Evolutionary conservation across 106 monocot genomes (phyloP), one percentile per base, ranked within the genome.

Genomic region (Xerophyta viscosa): DNA sequence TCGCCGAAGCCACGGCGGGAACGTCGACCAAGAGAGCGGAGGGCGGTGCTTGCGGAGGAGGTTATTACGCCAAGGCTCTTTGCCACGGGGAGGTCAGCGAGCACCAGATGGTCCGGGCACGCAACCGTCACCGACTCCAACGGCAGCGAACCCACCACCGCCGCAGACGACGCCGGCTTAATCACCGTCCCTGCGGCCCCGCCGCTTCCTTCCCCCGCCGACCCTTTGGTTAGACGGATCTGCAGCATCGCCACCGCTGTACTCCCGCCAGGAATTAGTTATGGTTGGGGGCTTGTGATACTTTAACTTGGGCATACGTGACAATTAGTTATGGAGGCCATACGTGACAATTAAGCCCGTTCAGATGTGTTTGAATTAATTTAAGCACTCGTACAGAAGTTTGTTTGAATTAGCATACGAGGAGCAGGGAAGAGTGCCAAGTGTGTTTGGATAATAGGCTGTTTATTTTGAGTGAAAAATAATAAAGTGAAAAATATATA

Each of bases 1-100:
- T 75, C 69, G 14, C 64, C 69, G 41, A 57, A 43, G 8, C 37
- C 26, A 12, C 53, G 53, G n/a, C 53, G 53, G 6, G 53, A 54
- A 1, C 53, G 29, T 27, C 53, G 53, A 6, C 53, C 53, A 2
- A 54, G 12, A 15, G 53, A 54, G 15, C 53, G 29, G 24, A 50
- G 25, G 4, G 30, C 29, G 29, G 53, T 26, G 17, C 7, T 8
- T 26, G 53, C 53, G 18, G 53, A 14, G 31, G 53, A 54, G 20
- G 53, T 54, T 1, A 54, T 20, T 19, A 29, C 53, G 19, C 53
- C 53, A 17, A 54, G 53, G 31, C 53, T 31, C 31, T 54, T 54
- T 14, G 53, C 53, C 1, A 54, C 53, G 8, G 53, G 53, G 31
- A 54, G 53, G 20, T 54, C 53, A 31, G 53, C 53, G 7, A 54